Base-by-base conservation (phyloP, 2,329 filamentous ascomycete species). In the Neoscytalidium dimidiatum region DNA sequence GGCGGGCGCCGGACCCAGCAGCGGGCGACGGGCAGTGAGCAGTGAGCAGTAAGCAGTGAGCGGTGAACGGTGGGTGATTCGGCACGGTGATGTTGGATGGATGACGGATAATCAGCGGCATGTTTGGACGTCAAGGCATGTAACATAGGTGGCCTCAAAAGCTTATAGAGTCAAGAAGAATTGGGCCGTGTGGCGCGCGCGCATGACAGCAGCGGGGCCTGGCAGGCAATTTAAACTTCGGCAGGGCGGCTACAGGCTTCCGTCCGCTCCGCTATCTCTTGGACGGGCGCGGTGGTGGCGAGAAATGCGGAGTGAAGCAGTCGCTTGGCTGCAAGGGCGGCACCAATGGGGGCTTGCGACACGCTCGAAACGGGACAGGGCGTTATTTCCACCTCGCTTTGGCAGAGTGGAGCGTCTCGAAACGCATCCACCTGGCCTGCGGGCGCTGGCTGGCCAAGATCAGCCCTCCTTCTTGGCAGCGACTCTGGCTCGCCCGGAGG, bases 1-100 rank as follows among this genome's bases (percentile, higher is more conserved):
- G 74, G 63, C 72, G 74, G 23, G 69, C 72, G 68, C 71, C 73
- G 29, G 74, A 71, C 48, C 73, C 74, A 49, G 72, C 71, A 14
- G 71, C 69, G 41, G 71, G 67, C 21, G 19, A 64, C 9, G 19
- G 21, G 2, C 28, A 51, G 58, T 46, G 44, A 49, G 65, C 71
- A n/a, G n/a, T n/a, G n/a, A n/a, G n/a, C n/a, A n/a, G n/a, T n/a
- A n/a, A n/a, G n/a, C n/a, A n/a, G n/a, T n/a, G n/a, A n/a, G n/a
- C n/a, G n/a, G n/a, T n/a, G n/a, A n/a, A n/a, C 13, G 38, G 62
- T 9, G 51, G 38, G 29, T 58, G 28, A 56, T 64, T 49, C 41
- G 51, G 49, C 49, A 56, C 35, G 61, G 29, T 38, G 21, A 28
- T 58, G 11, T 41, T n/a, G 31, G 26, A n/a, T 17, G 56, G 19